Evolutionary conservation across 345 rosid genomes (phyloP), one percentile per base, ranked within the genome.

Genomic region (Eucalyptus pumila): DNA sequence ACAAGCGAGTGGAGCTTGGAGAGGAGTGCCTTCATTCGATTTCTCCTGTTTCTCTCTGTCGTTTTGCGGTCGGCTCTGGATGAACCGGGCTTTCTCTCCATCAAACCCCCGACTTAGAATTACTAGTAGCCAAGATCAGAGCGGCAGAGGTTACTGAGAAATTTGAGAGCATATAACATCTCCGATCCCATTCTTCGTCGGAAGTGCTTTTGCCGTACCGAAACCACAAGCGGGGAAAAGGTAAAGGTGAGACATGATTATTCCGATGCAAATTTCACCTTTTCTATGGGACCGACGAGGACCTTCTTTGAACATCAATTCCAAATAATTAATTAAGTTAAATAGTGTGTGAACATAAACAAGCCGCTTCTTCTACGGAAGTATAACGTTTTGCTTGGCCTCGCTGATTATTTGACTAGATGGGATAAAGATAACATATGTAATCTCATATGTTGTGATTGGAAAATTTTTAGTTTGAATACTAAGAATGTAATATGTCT

Each of bases 1-100:
- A 96, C 87, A 69, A 96, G 94, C 58, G 96, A 91, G 47, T 90
- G 88, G 90, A 96, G 98, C 83, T 89, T 51, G 92, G 92, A 87
- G 89, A 90, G 92, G 60, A 96, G 95, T 67, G 86, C 86, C 89
- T 94, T 96, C 98, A 95, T 95, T 52, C 93, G 95, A 90, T 89
- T 95, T 89, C 98, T 96, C 86, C 98, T 89, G 42, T 94, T 94
- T 89, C 91, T 95, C 86, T 96, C 98, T 3, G 92, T 86, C 30
- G 93, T 90, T 88, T 94, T 96, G 51, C 96, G 91, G 67, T 96
- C 95, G 23, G 92, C 80, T 91, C 90, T 92, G n/a, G 94, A 92
- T 30, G 95, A 91, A 34, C 76, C 11, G 86, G 92, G 91, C 91
- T 88, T 92, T 88, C 69, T 91, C 90, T 94, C 94, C 95, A 93